Conservation (phyloP, 371 early-diverging fungal genomes). For the Edhazardia aedis region DNA sequence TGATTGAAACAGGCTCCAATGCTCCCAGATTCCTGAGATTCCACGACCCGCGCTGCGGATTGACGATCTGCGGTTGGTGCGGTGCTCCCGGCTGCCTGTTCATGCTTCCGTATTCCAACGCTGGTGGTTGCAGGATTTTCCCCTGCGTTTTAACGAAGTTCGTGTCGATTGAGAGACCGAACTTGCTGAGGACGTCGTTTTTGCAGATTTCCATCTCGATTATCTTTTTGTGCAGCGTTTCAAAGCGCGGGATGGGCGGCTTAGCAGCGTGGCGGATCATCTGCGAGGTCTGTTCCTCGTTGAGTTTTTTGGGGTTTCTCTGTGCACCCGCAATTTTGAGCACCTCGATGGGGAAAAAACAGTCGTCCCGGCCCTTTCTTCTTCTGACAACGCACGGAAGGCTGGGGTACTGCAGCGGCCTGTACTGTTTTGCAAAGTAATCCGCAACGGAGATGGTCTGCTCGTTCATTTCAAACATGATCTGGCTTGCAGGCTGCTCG, state of each 20-base stretch:
- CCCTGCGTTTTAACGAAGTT: constrained; percentile 15
- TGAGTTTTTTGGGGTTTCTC: constrained; percentile 23
- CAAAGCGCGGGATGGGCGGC: constrained; percentile 19
- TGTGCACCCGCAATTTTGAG: constrained; percentile 13
- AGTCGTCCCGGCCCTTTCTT: constrained; percentile 6
- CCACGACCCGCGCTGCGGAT: constrained; percentile 19
- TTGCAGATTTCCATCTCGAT: constrained; percentile 4
- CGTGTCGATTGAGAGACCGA: constrained; percentile 18
- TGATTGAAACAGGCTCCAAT: constrained; percentile 5
- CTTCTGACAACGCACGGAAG: constrained; percentile 23
- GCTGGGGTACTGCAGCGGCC: constrained; percentile 14
- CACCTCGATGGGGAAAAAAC: constrained; percentile 32
- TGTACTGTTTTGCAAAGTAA: constrained; percentile 29
- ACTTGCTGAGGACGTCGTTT: constrained; percentile 4
- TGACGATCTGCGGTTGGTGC: not conserved
- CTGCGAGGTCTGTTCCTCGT: constrained; percentile 21
- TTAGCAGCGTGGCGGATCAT: constrained; percentile 23
- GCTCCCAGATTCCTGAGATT: constrained; percentile 19
- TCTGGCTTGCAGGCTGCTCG: not conserved
- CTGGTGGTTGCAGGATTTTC: constrained; percentile 14
- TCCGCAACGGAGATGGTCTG: constrained; percentile 14
- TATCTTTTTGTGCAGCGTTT: constrained; percentile 9
- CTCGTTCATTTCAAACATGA: not conserved
- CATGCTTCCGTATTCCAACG: constrained; percentile 7
- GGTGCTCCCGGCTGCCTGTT: no score